Conservation (phyloP, 352 stramenopile species). For the Globisporangium perplexum region DNA sequence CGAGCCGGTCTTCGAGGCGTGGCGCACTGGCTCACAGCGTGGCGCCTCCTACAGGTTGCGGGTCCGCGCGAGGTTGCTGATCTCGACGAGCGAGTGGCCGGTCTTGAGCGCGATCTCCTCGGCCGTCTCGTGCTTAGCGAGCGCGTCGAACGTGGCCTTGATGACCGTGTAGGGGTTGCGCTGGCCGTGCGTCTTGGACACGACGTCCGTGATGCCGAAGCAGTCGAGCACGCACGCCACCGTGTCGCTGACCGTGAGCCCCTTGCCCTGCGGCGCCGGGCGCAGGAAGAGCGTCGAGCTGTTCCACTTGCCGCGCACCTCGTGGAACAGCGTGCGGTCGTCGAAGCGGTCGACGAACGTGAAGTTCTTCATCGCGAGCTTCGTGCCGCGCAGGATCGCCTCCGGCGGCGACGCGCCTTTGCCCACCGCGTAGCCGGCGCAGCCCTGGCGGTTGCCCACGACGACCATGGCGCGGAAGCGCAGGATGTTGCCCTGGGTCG, state of each 20-base stretch:
- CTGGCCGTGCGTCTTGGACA: slow-evolving; percentile 91
- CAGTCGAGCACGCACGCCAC: slow-evolving; percentile 78
- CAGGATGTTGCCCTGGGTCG: slow-evolving; percentile 89
- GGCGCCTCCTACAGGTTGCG: slow-evolving; percentile 49
- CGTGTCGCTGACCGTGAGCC: slow-evolving; percentile 73
- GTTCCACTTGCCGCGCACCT: slow-evolving; percentile 94
- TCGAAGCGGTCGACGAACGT: slow-evolving; percentile 95
- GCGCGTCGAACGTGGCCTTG: slow-evolving; percentile 92
- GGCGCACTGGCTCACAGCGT: too few species aligned
- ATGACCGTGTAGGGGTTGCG: slow-evolving; percentile 94
- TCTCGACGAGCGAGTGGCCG: slow-evolving; percentile 76
- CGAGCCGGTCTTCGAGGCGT: too few species aligned
- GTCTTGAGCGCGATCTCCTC: slow-evolving; percentile 93
- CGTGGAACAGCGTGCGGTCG: slow-evolving; percentile 86
- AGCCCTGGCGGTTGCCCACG: slow-evolving; percentile 91
- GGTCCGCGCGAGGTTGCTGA: slow-evolving; percentile 67
- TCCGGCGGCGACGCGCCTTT: slow-evolving; percentile 87
- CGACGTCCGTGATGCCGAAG: slow-evolving; percentile 92
- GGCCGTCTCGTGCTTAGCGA: slow-evolving; percentile 92
- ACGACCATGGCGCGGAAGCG: slow-evolving; percentile 92
- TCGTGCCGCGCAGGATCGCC: slow-evolving; percentile 85
- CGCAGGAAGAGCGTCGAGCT: slow-evolving; percentile 90
- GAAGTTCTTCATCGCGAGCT: slow-evolving; percentile 91
- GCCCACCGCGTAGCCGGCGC: slow-evolving; percentile 91
- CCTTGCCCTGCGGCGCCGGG: slow-evolving; percentile 64